These are phyloP conservation scores for Selenicereus undatus DNA, from an alignment of 148 eudicot genomes.

Conservation along the genomic window DNA sequence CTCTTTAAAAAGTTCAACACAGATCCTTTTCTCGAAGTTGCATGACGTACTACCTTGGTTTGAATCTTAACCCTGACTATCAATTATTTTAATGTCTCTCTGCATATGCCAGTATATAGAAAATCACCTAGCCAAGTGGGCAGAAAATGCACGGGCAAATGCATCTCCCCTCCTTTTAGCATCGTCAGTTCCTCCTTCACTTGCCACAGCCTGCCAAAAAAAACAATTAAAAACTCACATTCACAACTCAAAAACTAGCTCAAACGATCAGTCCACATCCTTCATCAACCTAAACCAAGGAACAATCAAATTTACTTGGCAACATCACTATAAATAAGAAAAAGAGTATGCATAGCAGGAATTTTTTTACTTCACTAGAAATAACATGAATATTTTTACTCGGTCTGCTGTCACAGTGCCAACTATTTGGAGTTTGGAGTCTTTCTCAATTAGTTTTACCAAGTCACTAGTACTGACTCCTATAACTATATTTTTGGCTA, in stretches of 20 bases:
- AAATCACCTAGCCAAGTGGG: constrained; percentile 92
- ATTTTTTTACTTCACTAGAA: too few relatives aligned
- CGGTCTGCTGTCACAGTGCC: too few relatives aligned
- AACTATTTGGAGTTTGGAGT: too few relatives aligned
- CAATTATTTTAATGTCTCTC: not conserved
- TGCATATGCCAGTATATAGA: not conserved
- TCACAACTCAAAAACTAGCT: not conserved
- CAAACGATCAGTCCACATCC: not conserved
- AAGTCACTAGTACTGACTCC: too few relatives aligned
- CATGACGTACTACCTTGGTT: not conserved
- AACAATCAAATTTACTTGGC: too few relatives aligned
- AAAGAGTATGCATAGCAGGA: too few relatives aligned
- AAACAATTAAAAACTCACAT: not conserved
- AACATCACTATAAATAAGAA: too few relatives aligned
- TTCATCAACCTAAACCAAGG: not conserved
- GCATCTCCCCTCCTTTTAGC: constrained; percentile 98
- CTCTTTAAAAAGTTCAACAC: not conserved
- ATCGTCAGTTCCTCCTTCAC: constrained; percentile 98
- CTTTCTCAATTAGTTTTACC: too few relatives aligned
- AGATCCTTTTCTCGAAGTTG: not conserved
- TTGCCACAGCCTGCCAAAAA: constrained; percentile 83
- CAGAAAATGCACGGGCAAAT: constrained; percentile 98
- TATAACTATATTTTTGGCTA: not conserved
- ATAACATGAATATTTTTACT: too few relatives aligned
- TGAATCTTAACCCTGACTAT: not conserved